These are phyloP conservation scores for Pseudocercospora pini-densiflorae DNA, from an alignment of 2,329 filamentous ascomycete genomes.

Conservation along the genomic window DNA sequence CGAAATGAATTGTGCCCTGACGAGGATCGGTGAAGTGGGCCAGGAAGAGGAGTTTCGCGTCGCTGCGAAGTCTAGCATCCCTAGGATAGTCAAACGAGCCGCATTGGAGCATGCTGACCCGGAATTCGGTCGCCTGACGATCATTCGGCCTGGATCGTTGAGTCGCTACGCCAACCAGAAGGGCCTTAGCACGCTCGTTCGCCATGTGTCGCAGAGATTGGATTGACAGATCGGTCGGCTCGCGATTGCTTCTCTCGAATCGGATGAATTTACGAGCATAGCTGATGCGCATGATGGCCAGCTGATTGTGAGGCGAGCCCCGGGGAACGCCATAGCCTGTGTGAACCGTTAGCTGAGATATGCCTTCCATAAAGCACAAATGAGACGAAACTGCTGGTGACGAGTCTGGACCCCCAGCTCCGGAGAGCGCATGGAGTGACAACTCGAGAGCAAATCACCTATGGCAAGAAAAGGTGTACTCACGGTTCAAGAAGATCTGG, in stretches of 20 bases:
- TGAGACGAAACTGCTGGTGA: too few relatives aligned
- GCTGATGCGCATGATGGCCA: conserved; percentile 11
- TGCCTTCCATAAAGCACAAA: too few relatives aligned
- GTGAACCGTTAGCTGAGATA: not conserved
- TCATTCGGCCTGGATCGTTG: conserved; percentile 11
- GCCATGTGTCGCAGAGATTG: conserved; percentile 32
- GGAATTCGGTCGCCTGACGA: conserved; percentile 37
- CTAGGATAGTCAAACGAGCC: conserved; percentile 51
- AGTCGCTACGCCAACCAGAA: not conserved
- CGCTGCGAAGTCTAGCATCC: conserved; percentile 25
- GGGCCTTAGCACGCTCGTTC: conserved; percentile 17
- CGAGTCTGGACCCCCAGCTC: too few relatives aligned
- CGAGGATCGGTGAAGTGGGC: conserved; percentile 48
- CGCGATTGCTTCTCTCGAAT: conserved; percentile 11
- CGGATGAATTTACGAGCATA: conserved; percentile 19
- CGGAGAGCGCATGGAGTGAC: too few relatives aligned
- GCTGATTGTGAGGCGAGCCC: conserved; percentile 20
- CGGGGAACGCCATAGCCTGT: conserved; percentile 34
- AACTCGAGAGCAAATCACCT: too few relatives aligned
- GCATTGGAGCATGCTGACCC: conserved; percentile 43
- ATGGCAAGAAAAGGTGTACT: not conserved
- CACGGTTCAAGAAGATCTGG: conserved; percentile 47
- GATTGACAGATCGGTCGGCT: conserved; percentile 31
- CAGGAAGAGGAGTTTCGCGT: conserved; percentile 44
- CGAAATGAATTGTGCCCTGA: conserved; percentile 45